Percentiles rank a stretch among this genome's conserved stretches.
Evolutionary conservation across 2,329 filamentous ascomycete genomes (phyloP).

Genomic region (Fusarium subglutinans): DNA sequence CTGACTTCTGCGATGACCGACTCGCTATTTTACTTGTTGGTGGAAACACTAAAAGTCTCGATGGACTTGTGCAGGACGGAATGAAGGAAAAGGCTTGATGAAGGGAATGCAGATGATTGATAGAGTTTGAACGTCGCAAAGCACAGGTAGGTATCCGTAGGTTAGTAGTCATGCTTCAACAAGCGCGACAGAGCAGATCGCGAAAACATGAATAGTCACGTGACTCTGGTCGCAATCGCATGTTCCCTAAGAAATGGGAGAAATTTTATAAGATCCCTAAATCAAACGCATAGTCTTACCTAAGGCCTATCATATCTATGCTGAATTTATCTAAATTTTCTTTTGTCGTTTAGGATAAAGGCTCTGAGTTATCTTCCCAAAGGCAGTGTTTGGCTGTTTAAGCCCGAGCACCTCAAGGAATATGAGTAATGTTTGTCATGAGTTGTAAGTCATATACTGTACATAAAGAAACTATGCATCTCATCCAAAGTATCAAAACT

Average conservation of each 20-base stretch:
- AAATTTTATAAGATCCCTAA: not conserved
- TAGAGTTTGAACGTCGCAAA: constrained; percentile 20
- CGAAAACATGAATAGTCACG: constrained; percentile 26
- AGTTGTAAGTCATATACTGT: not conserved
- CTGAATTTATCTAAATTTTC: not conserved
- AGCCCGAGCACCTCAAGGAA: not conserved
- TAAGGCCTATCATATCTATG: not conserved
- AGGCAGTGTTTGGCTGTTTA: not conserved
- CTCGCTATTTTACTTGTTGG: not conserved
- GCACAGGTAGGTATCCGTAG: not conserved
- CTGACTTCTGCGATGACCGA: not conserved
- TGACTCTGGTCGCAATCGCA: constrained; percentile 27
- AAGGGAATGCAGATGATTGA: not conserved
- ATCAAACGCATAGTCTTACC: not conserved
- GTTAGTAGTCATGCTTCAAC: not conserved
- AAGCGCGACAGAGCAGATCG: constrained; percentile 14
- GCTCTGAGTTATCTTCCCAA: not conserved
- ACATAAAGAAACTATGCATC: not conserved
- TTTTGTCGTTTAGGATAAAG: not conserved
- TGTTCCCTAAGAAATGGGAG: not conserved
- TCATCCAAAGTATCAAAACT: not conserved
- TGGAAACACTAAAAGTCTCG: not conserved
- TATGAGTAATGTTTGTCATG: constrained; percentile 2
- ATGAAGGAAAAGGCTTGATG: not conserved
- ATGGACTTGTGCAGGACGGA: not conserved